Evolutionary conservation across 1,139 yeast genomes (phyloP).

Genomic region (Geotrichum fermentans): DNA sequence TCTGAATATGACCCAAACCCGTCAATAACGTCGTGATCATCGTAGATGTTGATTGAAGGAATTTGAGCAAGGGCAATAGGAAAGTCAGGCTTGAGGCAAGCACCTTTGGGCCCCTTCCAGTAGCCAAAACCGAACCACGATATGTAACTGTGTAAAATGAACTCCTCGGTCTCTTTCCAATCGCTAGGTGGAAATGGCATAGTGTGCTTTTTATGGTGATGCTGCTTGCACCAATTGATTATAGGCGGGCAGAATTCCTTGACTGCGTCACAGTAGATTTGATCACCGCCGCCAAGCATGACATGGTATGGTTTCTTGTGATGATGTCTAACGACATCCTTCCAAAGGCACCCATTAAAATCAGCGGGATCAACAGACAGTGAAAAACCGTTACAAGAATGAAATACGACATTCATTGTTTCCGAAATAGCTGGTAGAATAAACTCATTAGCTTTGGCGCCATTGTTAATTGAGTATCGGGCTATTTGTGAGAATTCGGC

Average conservation of each 20-base stretch:
- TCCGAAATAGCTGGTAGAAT: constrained; percentile 54
- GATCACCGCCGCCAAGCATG: constrained; percentile 97
- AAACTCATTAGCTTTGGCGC: constrained; percentile 45
- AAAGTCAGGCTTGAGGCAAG: constrained; percentile 59
- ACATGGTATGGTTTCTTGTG: constrained; percentile 67
- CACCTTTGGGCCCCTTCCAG: constrained; percentile 67
- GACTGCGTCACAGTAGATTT: constrained; percentile 81
- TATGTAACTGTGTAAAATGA: constrained; percentile 67
- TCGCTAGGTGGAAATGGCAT: constrained; percentile 47
- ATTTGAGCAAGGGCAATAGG: constrained; percentile 76
- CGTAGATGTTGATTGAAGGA: constrained; percentile 79
- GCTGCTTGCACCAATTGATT: constrained; percentile 58
- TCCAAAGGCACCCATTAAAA: constrained; percentile 78
- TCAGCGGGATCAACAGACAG: constrained; percentile 59
- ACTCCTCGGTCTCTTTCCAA: constrained; percentile 52
- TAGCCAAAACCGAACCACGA: constrained; percentile 88
- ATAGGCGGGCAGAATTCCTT: constrained; percentile 47
- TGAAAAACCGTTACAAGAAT: constrained; percentile 92
- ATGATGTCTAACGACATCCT: constrained; percentile 71
- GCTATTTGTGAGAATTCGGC: constrained; percentile 10
- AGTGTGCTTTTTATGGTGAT: constrained; percentile 44
- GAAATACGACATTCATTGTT: constrained; percentile 74
- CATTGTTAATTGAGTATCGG: constrained; percentile 41
- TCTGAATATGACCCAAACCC: constrained; percentile 89
- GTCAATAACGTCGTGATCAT: constrained; percentile 86